Conservation (phyloP, 139 green algal genomes). For the Gonium pectorale region DNA sequence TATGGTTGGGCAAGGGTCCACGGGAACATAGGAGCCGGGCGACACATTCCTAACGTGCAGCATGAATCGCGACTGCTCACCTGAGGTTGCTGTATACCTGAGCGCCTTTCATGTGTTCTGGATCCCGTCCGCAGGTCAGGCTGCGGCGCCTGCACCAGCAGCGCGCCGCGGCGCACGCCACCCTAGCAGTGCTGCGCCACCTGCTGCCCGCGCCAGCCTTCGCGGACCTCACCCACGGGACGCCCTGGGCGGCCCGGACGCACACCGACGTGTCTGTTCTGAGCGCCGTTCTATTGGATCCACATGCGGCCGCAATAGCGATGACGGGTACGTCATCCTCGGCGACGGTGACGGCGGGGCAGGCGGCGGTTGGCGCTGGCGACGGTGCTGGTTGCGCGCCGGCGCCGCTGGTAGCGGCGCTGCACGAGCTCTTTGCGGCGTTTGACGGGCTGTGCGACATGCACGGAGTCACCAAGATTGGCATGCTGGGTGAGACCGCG, state of each 20-base stretch:
- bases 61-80: too few species aligned
- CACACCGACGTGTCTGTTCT: conserved; percentile 18
- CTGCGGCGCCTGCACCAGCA: conserved; percentile 25
- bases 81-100: too few species aligned
- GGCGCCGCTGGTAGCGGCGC: background rate
- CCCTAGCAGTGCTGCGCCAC: conserved; percentile 18
- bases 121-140: conserved; percentile 6
- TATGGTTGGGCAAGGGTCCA: too few species aligned
- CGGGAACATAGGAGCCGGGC: too few species aligned
- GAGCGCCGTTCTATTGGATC: background rate
- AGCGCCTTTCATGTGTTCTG: too few species aligned
- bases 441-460: conserved; percentile 31
- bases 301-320: background rate
- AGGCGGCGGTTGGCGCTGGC: background rate
- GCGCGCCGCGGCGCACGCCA: conserved; percentile 22
- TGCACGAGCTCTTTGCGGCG: conserved; percentile 10
- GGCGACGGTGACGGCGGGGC: background rate
- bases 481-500: background rate
- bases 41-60: too few species aligned
- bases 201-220: conserved; percentile 30
- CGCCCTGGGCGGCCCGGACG: conserved; percentile 19
- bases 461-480: conserved; percentile 20
- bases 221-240: conserved; percentile 18
- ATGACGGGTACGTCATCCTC: background rate
- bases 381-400: background rate